Conservation (phyloP, 495 filamentous ascomycete species). For the Tuber umbilicatum region DNA sequence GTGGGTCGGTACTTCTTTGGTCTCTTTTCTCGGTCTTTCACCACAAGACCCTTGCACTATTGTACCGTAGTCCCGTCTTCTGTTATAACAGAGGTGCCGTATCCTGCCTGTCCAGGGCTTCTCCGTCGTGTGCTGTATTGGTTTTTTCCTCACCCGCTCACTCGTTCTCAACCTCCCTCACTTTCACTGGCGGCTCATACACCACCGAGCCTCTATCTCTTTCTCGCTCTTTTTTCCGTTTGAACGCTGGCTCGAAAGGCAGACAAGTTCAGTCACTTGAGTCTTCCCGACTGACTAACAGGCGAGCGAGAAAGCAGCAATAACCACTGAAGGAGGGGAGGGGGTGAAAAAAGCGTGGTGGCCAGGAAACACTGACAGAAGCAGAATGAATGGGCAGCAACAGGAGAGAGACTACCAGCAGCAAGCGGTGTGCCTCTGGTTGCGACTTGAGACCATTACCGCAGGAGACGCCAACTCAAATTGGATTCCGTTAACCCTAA, state of each 20-base stretch:
- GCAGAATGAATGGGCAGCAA: slow-evolving; percentile 30
- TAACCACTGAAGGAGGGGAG: slow-evolving; percentile 24
- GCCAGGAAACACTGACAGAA: slow-evolving; percentile 29
- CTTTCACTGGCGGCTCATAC: background rate
- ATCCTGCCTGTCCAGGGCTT: background rate
- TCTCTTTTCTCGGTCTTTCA: slow-evolving; percentile 9
- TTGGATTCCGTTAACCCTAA: slow-evolving; percentile 36
- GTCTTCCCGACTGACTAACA: background rate
- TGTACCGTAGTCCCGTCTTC: background rate
- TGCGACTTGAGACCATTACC: slow-evolving; percentile 25
- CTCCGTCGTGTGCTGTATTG: slow-evolving; percentile 13
- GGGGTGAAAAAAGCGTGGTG: slow-evolving; percentile 29
- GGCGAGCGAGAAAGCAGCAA: slow-evolving; percentile 10
- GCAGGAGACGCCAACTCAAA: slow-evolving; percentile 35
- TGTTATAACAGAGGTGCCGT: background rate
- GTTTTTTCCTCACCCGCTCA: slow-evolving; percentile 3
- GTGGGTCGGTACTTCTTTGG: slow-evolving; percentile 19
- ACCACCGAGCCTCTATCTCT: background rate
- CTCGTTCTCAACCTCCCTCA: background rate
- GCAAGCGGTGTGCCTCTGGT: slow-evolving; percentile 34
- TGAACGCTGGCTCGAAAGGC: background rate
- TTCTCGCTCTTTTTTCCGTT: background rate
- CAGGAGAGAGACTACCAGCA: slow-evolving; percentile 18
- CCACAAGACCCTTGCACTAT: background rate
- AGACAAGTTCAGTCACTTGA: background rate